Percentiles rank a stretch among this genome's conserved stretches.
These are phyloP conservation scores for Aquilaria yunnanensis DNA, from an alignment of 345 rosid species.

Conservation along the genomic window DNA sequence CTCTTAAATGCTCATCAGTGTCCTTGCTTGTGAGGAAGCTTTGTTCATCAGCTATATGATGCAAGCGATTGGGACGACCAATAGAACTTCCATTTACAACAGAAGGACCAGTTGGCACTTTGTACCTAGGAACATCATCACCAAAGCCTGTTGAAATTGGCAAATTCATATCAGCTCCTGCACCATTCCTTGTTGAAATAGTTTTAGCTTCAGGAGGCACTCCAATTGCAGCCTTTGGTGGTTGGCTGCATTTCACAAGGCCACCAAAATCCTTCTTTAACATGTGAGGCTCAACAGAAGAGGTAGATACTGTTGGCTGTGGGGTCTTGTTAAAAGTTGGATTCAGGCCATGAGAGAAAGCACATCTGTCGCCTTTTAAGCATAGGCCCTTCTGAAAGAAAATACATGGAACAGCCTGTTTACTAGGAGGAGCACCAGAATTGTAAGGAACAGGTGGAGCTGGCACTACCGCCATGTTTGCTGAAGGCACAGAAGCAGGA, in stretches of 20 bases:
- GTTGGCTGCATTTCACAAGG: constrained; percentile 32
- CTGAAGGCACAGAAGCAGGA: constrained; percentile 35
- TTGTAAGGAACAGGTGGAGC: constrained; percentile 19
- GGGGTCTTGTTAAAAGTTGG: constrained; percentile 29
- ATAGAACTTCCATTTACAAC: constrained; percentile 29
- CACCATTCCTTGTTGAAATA: constrained; percentile 25
- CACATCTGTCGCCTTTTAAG: constrained; percentile 80
- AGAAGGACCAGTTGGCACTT: constrained; percentile 22
- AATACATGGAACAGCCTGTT: constrained; percentile 70
- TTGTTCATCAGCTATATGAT: constrained; percentile 47
- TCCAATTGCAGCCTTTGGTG: constrained; percentile 24
- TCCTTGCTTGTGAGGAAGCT: constrained; percentile 56
- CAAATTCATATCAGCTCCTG: constrained; percentile 26
- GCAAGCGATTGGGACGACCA: constrained; percentile 32
- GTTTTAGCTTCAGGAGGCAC: constrained; percentile 25
- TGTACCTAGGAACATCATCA: constrained; percentile 39
- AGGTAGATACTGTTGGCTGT: constrained; percentile 25
- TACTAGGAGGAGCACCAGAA: constrained; percentile 33
- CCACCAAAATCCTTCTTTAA: constrained; percentile 27
- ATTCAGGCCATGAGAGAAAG: constrained; percentile 66
- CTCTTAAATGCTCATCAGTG: constrained; percentile 58
- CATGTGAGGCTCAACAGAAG: constrained; percentile 28
- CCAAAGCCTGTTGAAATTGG: constrained; percentile 21
- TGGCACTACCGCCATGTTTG: constrained; percentile 14
- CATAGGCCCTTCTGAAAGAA: constrained; percentile 84